Evolutionary conservation across 192 early-diverging fungal species (phyloP), one percentile per base, ranked within the genome.

Genomic region (Cetraspora pellucida): DNA sequence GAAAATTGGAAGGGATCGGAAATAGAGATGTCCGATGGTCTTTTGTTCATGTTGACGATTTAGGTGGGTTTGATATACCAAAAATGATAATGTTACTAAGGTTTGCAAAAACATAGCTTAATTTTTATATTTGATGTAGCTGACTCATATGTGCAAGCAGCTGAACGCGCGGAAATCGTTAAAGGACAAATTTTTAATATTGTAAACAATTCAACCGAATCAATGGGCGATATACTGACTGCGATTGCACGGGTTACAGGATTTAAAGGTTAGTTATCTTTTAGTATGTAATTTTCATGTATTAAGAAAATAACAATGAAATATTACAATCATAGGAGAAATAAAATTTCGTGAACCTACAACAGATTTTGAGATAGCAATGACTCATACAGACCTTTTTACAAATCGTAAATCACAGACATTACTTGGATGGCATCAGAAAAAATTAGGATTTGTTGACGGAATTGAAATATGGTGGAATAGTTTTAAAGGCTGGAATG

Each of bases 1-100:
- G 74, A 10, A 17, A 71, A 21, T 43, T 80, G 17, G 43, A 28
- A 21, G 47, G 78, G 13, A 47, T 58, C 31, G 82, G 75, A 0
- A 54, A 81, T 43, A 72, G 45, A 28, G 46, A 77, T 19, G 66
- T 60, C 0, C 69, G 74, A 1, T 28, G 67, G 46, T 23, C 31
- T 21, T 30, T 79, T 27, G 64, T 83, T 28, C 84, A 85, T 23
- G 64, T 80, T 16, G 80, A 85, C 46, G 84, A 85, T 68, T 59
- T 78, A 3, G 31, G 31, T 37, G 31, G 31, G 31, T 37, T 37
- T 5, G 31, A 37, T 3, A 37, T 37, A 37, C 31, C 5, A 37
- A 37, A 37, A 5, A 37, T 37, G 31, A 37, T 37, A 37, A 5
- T 37, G 31, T 37, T n/a, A 5, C 31, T 37, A 37, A 37, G 5